phyloP scores from a whole-genome alignment of 164 flowering plant species.

The Kalanchoe fedtschenkoi region DNA sequence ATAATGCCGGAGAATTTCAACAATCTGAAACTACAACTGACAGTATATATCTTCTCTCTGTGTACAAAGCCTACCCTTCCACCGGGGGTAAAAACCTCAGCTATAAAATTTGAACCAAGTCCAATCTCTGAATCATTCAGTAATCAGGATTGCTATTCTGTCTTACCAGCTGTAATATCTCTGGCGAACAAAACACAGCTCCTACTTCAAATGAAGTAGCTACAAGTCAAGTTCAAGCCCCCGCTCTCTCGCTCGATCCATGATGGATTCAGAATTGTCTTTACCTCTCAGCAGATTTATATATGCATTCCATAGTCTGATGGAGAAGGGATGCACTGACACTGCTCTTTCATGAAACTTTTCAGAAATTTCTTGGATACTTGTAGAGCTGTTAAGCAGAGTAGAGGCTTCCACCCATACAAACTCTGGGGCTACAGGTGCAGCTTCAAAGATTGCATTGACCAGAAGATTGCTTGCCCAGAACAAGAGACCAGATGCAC shows the following conservation, averaged over 20 bases:
- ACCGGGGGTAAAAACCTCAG: no score
- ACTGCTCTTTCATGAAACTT: constrained; percentile 48
- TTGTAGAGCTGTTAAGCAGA: constrained; percentile 26
- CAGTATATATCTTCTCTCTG: no score
- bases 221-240: constrained; percentile 34
- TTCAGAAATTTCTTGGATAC: constrained; percentile 24
- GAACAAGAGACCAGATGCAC: constrained; percentile 29
- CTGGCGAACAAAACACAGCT: background rate
- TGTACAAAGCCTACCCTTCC: no score
- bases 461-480: constrained; percentile 66
- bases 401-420: constrained; percentile 59
- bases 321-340: constrained; percentile 59
- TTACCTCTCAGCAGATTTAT: constrained; percentile 15
- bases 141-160: no score
- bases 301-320: constrained; percentile 55
- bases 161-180: no score
- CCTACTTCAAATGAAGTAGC: background rate
- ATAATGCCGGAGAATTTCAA: no score
- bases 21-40: no score
- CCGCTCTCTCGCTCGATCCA: constrained; percentile 38
- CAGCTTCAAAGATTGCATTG: constrained; percentile 40
- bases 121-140: no score
- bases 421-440: constrained; percentile 66
- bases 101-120: no score
- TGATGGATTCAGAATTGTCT: constrained; percentile 19